Conservation (phyloP, 1,139 yeast genomes). For the Suhomyces chickasaworum region DNA sequence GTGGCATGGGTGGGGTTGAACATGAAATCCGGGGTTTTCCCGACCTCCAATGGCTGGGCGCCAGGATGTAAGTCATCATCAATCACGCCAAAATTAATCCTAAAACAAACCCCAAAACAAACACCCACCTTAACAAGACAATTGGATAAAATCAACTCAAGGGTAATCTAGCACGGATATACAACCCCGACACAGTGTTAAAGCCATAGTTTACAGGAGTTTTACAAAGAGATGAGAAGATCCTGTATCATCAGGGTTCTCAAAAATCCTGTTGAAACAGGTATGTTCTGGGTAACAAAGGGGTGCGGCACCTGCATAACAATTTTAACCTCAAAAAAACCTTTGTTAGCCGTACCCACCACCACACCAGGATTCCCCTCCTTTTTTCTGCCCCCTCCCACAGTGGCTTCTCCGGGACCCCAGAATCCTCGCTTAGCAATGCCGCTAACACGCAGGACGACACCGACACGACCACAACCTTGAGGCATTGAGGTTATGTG, state of each 20-base stretch:
- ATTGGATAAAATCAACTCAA: too few relatives aligned
- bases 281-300: background rate
- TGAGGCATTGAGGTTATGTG: background rate
- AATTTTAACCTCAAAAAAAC: background rate
- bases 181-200: background rate
- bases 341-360: background rate
- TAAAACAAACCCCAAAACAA: background rate
- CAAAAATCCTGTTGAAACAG: background rate
- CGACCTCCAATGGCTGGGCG: background rate
- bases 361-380: slow-evolving; percentile 1
- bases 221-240: background rate
- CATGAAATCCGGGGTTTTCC: background rate
- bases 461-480: background rate
- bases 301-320: background rate
- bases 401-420: slow-evolving; percentile 1
- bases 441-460: slow-evolving; percentile 3
- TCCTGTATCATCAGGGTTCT: background rate
- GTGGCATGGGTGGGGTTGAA: background rate
- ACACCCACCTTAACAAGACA: background rate
- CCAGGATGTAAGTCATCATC: background rate
- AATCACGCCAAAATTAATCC: background rate
- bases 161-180: too few relatives aligned
- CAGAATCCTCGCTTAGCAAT: slow-evolving; percentile 10
- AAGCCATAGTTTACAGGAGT: background rate
- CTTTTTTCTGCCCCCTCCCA: slow-evolving; percentile 1